Base-by-base conservation (phyloP, 2,329 filamentous ascomycete species). In the Akanthomyces lecanii region DNA sequence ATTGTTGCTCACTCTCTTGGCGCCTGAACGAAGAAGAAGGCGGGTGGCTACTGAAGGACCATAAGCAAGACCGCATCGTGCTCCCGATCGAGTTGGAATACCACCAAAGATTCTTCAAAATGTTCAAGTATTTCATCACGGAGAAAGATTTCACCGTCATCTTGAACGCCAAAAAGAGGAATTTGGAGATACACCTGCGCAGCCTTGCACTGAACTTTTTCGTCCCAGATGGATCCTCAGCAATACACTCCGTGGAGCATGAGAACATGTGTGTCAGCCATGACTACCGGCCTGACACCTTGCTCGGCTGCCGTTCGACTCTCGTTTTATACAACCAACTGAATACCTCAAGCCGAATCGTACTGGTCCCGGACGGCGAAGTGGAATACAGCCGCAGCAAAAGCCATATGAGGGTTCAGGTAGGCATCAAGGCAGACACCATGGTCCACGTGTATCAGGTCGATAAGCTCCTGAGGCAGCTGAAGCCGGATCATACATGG, bases 401-500 rank as follows among this genome's bases (percentile, higher is more conserved):
- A 23, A 7, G 3, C 1, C 47, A 48, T 6, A n/a, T 33, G 2
- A 1, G 12, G 10, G 8, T 63, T 14, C 4, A 1, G 1, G 40
- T 63, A 3, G 7, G 18, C 2, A 63, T 63, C 21, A 16, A 45
- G 1, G 1, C 33, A 18, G 4, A 50, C 1, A 52, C 44, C 12
- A 4, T 8, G 0, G 6, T 58, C 0, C 61, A 63, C 5, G 14
- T 25, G 1, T 63, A 63, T 21, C 16, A 0, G 0, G 38, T 63
- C 1, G 47, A 63, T 36, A 30, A 53, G 0, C 3, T 2, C 8
- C 21, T 63, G 10, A 3, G 11, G 4, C 44, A 48, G 28, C 67
- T 89, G 0, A 64, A 75, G 0, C 81, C 82, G 28, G 82, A 79
- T 64, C 81, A 81, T 0, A 80, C 73, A 12, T 64, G 86, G 0